Base-by-base conservation (phyloP, 2,329 filamentous ascomycete genomes). In the Fusarium brevicatenulatum region DNA sequence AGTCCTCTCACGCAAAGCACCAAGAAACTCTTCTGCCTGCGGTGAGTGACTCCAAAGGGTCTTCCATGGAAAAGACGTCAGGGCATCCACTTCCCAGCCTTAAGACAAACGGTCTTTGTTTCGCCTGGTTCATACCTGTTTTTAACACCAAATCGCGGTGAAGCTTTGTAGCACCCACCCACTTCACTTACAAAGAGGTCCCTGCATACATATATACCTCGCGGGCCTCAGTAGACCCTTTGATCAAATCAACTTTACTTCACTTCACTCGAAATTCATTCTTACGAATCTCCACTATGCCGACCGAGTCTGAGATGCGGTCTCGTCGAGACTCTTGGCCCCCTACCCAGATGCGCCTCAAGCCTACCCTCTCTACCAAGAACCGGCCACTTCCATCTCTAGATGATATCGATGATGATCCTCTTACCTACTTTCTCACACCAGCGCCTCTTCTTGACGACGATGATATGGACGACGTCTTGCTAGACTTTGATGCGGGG, bases 361-460 rank as follows among this genome's bases (percentile, higher is more conserved):
- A 82, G 50, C 84, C 83, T 19, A 81, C 82, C 56, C 74, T 83
- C 30, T 82, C 84, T 32, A 76, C 70, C 49, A 82, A 83, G 62
- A 81, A 83, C 69, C 81, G 84, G 52, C 81, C 80, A 13, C 80
- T 81, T 28, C 83, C 84, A 28, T 82, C 84, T 25, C 82, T 86
- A 58, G 84, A 87, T 43, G 82, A 86, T 63, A 85, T 87, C 58
- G 85, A 87, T 69, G 83, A 87, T 50, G 85, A 89, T 70, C 88
- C 88, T 21, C 82, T 90, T 57, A 86, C 83, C 53, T 89, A 88
- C 77, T 90, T 90, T 72, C 83, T 90, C 46, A 88, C 87, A 4
- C 86, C 88, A 3, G 81, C 84, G 1, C 82, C 85, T 2, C 80
- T 81, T 16, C 75, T 83, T 16, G 83, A 86, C 25, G 78, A 82